Base-by-base conservation (phyloP, 768 basidiomycete species). In the Naematelia encephala region DNA sequence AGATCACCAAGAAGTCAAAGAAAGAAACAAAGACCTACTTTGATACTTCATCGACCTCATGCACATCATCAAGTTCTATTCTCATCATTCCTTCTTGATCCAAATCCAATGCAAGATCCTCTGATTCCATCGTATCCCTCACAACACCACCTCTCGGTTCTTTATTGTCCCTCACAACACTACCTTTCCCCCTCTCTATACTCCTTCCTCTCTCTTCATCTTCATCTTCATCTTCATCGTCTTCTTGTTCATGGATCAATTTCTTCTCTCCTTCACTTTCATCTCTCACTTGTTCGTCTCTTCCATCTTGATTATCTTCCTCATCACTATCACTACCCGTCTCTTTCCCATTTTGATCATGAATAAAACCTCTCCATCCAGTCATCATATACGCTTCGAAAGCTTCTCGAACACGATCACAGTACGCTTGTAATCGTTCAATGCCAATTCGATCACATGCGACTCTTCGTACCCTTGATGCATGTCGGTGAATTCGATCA, bases 371-470 rank as follows among this genome's bases (percentile, higher is more conserved):
- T 28, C 51, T 27, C 49, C 51, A 60, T 8, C 60, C 62, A 27
- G 68, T 64, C 21, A 53, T 39, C 57, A 76, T 63, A 57, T 76
- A 76, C 29, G 75, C 73, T 22, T 74, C 68, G 50, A 76, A 76
- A 22, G 75, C 75, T 55, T 77, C 75, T 51, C 66, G 68, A 1
- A 77, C 75, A 22, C 75, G 45, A 34, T 74, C 75, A 50, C 72
- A 68, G 56, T 77, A 77, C 26, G 75, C 75, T 21, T 68, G 63
- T 21, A 77, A 56, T 11, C 75, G 54, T 51, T 77, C 75, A n/a
- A 64, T 50, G 11, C 75, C 75, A 27, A 77, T 77, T n/a, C 75
- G 57, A 12, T 73, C 68, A 29, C 70, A 69, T 3, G 75, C 75
- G 1, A 77, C 73, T 25, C 75, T 63, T 13, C 75, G 63, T 10